These are phyloP conservation scores for Beauveria australis DNA, from an alignment of 2,329 filamentous ascomycete genomes.

Conservation along the genomic window DNA sequence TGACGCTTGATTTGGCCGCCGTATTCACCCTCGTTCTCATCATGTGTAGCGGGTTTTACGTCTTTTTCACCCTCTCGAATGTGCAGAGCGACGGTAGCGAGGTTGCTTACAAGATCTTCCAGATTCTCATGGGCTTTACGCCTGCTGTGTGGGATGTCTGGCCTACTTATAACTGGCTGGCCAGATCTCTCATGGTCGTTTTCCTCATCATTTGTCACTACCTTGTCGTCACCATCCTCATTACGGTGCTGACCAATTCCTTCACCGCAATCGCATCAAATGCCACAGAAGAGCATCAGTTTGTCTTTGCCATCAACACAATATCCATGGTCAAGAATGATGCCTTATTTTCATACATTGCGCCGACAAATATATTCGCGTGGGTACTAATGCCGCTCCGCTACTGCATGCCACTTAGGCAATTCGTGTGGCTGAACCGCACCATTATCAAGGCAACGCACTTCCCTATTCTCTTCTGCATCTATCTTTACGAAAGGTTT, in stretches of 20 bases:
- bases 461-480: constrained; percentile 76
- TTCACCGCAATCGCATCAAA: constrained; percentile 95
- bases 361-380: constrained; percentile 83
- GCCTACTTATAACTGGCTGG: constrained; percentile 68
- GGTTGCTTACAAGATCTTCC: constrained; percentile 86
- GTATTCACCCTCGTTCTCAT: constrained; percentile 79
- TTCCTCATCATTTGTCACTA: constrained; percentile 96
- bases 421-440: constrained; percentile 82
- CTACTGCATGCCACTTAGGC: constrained; percentile 68
- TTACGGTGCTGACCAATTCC: constrained; percentile 92
- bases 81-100: constrained; percentile 60
- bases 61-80: constrained; percentile 80
- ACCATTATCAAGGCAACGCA: constrained; percentile 86
- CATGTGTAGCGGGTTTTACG: constrained; percentile 88
- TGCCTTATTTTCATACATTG: constrained; percentile 85
- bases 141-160: constrained; percentile 93
- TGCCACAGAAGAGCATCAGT: constrained; percentile 85
- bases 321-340: constrained; percentile 99
- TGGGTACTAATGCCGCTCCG: constrained; percentile 82
- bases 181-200: constrained; percentile 64
- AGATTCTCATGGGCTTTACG: constrained; percentile 92
- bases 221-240: constrained; percentile 84
- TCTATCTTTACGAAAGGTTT: constrained; percentile 79
- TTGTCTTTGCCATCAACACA: constrained; percentile 91
- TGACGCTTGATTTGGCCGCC: constrained; percentile 83